These are phyloP conservation scores for Luzula sylvatica DNA, from an alignment of 176 grass and related monocot species.

Conservation along the genomic window DNA sequence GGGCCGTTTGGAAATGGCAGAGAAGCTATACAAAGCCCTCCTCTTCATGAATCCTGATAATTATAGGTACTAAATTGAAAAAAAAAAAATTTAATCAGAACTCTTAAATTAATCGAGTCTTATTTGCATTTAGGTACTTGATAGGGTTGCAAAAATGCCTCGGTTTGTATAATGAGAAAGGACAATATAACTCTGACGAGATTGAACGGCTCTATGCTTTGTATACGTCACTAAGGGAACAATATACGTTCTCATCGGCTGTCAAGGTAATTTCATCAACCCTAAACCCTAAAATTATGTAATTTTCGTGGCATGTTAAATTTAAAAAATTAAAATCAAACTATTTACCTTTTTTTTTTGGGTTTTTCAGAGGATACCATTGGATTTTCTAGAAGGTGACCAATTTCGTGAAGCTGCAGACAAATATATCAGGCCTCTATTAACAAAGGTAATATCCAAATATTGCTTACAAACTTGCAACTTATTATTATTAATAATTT, in stretches of 20 bases:
- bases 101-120: too few relatives aligned
- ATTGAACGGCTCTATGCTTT: constrained; percentile 54
- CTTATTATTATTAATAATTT: too few relatives aligned
- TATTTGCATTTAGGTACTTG: constrained; percentile 54
- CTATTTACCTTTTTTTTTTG: not conserved
- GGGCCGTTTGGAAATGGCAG: constrained; percentile 54
- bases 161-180: constrained; percentile 71
- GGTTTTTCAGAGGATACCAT: constrained; percentile 73
- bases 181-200: constrained; percentile 61
- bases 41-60: constrained; percentile 99
- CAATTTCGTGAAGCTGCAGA: constrained; percentile 82
- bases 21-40: constrained; percentile 67
- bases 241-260: constrained; percentile 89
- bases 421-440: constrained; percentile 76
- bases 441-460: constrained; percentile 66
- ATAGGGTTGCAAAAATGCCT: constrained; percentile 88
- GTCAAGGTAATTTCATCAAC: constrained; percentile 56
- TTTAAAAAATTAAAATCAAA: not conserved
- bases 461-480: not conserved
- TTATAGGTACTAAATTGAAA: constrained; percentile 48
- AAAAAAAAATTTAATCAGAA: too few relatives aligned
- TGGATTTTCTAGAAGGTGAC: constrained; percentile 86
- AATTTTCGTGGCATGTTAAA: not conserved
- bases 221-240: constrained; percentile 73
- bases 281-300: constrained; percentile 1